Conservation (phyloP, 2,329 filamentous ascomycete species). For the Colletotrichum gloeosporioides region DNA sequence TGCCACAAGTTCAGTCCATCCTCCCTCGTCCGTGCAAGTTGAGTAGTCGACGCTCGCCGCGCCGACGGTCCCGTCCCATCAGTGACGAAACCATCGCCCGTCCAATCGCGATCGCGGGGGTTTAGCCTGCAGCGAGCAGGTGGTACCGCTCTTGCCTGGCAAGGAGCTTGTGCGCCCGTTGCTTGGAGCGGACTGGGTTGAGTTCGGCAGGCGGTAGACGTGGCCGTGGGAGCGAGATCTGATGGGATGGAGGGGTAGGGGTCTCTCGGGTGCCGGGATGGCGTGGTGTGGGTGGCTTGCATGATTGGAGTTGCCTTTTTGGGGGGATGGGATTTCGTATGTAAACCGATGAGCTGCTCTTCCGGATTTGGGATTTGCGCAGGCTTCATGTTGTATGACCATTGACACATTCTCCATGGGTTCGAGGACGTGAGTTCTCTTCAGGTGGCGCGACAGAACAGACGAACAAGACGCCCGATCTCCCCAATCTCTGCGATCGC, state of each 20-base stretch:
- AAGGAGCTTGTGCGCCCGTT: conserved; percentile 4
- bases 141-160: neutral
- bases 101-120: conserved; percentile 3
- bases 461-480: neutral
- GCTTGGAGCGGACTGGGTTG: neutral
- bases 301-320: neutral
- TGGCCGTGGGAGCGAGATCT: neutral
- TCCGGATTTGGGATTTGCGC: neutral
- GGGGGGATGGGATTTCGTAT: neutral
- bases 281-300: neutral
- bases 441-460: neutral
- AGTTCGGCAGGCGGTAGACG: neutral
- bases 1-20: neutral
- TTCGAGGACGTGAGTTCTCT: neutral
- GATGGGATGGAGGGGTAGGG: conserved; percentile 2
- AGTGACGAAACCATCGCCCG: neutral
- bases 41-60: neutral
- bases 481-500: neutral
- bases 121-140: neutral
- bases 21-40: neutral
- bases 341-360: neutral
- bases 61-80: neutral
- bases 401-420: neutral
- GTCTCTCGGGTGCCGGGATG: neutral
- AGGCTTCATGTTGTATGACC: neutral